Percentiles rank a stretch among this genome's conserved stretches.
phyloP scores from a whole-genome alignment of 345 rosid species.

The Sonneratia alba region DNA sequence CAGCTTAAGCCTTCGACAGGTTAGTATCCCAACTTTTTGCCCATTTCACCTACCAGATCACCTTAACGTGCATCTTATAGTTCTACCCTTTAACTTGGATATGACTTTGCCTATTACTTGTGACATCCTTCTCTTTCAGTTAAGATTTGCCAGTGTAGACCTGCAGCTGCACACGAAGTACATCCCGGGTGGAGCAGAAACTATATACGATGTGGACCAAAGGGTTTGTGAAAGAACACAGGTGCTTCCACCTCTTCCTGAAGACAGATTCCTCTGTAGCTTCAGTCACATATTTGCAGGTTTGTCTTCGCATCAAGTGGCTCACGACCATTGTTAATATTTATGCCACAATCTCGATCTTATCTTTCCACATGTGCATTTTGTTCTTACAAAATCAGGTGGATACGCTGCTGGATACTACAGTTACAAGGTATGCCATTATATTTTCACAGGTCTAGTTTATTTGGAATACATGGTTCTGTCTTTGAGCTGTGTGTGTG shows the following conservation, averaged over 20 bases:
- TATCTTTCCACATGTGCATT: background rate
- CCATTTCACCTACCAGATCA: background rate
- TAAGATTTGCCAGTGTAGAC: slow-evolving; percentile 60
- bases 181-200: slow-evolving; percentile 59
- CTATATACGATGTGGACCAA: slow-evolving; percentile 64
- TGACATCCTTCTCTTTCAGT: slow-evolving; percentile 26
- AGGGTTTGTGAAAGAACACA: slow-evolving; percentile 58
- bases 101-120: background rate
- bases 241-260: slow-evolving; percentile 71
- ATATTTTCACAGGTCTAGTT: background rate
- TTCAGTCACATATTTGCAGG: slow-evolving; percentile 90
- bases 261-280: slow-evolving; percentile 74
- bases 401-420: slow-evolving; percentile 97
- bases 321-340: background rate
- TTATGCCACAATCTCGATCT: background rate
- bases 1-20: slow-evolving; percentile 82
- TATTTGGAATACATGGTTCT: background rate
- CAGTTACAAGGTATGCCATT: slow-evolving; percentile 69
- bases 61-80: background rate
- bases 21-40: slow-evolving; percentile 13
- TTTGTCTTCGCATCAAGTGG: slow-evolving; percentile 12
- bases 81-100: background rate
- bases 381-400: slow-evolving; percentile 31
- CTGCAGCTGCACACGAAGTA: slow-evolving; percentile 73
- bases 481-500: background rate